Conservation (phyloP, 139 green algal genomes). For the Chlorella ohadii region DNA sequence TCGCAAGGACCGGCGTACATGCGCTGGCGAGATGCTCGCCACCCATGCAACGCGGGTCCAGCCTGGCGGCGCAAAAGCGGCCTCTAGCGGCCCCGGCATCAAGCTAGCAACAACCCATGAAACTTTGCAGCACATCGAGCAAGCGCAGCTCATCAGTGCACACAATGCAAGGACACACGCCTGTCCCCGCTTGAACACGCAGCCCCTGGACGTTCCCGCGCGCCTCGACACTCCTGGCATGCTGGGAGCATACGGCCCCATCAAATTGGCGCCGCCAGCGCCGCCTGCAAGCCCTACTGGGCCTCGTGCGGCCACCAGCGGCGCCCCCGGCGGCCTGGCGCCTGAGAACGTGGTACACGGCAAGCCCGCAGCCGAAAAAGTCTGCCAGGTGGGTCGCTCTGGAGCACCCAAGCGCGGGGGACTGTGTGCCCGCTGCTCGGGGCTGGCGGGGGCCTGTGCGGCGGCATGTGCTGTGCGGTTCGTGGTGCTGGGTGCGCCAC, state of each 20-base stretch:
- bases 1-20: no score
- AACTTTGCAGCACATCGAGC: no score
- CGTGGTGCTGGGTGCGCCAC: no score
- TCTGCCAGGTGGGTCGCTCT: background rate
- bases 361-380: background rate
- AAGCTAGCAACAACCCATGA: no score
- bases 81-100: background rate
- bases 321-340: background rate
- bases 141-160: no score
- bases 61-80: background rate
- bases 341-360: background rate
- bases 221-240: no score
- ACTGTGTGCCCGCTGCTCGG: background rate
- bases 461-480: background rate
- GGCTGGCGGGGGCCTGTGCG: background rate
- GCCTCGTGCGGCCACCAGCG: background rate
- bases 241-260: no score
- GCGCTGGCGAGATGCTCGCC: no score
- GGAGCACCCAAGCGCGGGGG: background rate
- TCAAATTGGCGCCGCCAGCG: no score
- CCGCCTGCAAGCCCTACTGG: background rate
- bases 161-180: no score
- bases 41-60: background rate
- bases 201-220: no score
- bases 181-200: no score